Conservation (phyloP, 1,284 basidiomycete species). For the Rhodotorula sp. region DNA sequence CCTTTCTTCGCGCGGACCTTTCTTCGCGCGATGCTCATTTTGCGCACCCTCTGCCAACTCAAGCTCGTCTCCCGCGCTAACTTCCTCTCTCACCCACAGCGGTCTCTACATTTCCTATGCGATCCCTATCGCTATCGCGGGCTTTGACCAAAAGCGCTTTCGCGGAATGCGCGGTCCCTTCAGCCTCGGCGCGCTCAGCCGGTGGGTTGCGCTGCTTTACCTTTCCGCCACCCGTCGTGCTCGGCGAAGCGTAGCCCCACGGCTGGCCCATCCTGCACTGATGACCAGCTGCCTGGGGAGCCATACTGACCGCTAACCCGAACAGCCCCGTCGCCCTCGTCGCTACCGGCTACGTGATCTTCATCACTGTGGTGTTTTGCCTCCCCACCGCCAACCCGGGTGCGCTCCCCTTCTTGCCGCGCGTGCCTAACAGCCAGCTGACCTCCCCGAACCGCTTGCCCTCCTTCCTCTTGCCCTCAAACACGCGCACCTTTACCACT, state of each 20-base stretch:
- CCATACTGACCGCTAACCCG: neutral
- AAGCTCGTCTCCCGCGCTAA: neutral
- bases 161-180: slow-evolving; percentile 63
- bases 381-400: slow-evolving; percentile 33
- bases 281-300: no score
- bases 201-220: slow-evolving; percentile 58
- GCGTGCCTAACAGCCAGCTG: neutral
- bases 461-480: neutral
- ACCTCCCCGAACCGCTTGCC: neutral
- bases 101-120: slow-evolving; percentile 50
- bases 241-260: no score
- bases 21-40: neutral
- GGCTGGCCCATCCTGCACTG: no score
- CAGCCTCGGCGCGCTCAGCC: slow-evolving; percentile 59
- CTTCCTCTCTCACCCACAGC: neutral
- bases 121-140: slow-evolving; percentile 64
- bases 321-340: slow-evolving; percentile 23
- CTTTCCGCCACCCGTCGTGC: slow-evolving; percentile 58
- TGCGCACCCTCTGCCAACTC: no score
- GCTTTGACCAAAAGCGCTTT: slow-evolving; percentile 64
- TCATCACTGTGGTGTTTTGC: slow-evolving; percentile 47
- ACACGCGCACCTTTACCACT: slow-evolving; percentile 54
- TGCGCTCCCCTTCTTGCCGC: neutral
- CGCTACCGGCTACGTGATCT: slow-evolving; percentile 40
- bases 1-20: neutral